Percentiles rank a stretch among this genome's conserved stretches.
Conservation (phyloP, 2,329 filamentous ascomycete genomes). For the Exophiala sideris region DNA sequence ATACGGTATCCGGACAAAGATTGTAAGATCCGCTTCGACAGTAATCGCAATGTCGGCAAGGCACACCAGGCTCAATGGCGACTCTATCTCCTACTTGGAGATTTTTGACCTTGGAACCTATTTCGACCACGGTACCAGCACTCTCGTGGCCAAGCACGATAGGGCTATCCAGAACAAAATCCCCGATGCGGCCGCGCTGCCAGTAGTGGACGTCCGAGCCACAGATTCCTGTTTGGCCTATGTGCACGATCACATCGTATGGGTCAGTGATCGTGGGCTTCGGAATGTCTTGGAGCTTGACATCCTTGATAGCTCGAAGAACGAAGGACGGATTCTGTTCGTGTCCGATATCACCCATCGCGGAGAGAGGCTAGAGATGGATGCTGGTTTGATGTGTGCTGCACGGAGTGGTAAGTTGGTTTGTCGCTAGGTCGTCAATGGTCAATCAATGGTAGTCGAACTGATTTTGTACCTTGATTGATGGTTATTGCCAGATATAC, state of each 20-base stretch:
- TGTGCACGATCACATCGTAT: slow-evolving; percentile 43
- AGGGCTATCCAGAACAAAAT: slow-evolving; percentile 45
- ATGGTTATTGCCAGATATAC: too few relatives aligned
- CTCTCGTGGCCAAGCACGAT: slow-evolving; percentile 44
- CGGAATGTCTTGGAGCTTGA: slow-evolving; percentile 45
- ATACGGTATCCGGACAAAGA: slow-evolving; percentile 43
- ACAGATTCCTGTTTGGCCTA: slow-evolving; percentile 49
- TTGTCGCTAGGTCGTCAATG: too few relatives aligned
- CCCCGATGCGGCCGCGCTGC: slow-evolving; percentile 45
- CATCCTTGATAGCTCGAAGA: slow-evolving; percentile 44
- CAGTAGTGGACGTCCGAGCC: slow-evolving; percentile 47
- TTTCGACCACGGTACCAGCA: slow-evolving; percentile 41
- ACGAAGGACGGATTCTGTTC: slow-evolving; percentile 46
- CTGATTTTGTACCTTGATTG: too few relatives aligned
- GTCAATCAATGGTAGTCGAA: too few relatives aligned
- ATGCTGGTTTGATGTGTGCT: too few relatives aligned
- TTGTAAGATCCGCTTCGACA: slow-evolving; percentile 44
- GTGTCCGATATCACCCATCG: background rate
- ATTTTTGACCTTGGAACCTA: slow-evolving; percentile 35
- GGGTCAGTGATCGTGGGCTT: slow-evolving; percentile 38
- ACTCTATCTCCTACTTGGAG: slow-evolving; percentile 46
- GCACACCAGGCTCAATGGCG: slow-evolving; percentile 49
- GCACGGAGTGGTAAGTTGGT: too few relatives aligned
- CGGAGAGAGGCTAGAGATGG: too few relatives aligned
- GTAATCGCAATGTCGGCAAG: slow-evolving; percentile 44